Base-by-base conservation (phyloP, 2,329 filamentous ascomycete species). In the Bipolaris cookei region DNA sequence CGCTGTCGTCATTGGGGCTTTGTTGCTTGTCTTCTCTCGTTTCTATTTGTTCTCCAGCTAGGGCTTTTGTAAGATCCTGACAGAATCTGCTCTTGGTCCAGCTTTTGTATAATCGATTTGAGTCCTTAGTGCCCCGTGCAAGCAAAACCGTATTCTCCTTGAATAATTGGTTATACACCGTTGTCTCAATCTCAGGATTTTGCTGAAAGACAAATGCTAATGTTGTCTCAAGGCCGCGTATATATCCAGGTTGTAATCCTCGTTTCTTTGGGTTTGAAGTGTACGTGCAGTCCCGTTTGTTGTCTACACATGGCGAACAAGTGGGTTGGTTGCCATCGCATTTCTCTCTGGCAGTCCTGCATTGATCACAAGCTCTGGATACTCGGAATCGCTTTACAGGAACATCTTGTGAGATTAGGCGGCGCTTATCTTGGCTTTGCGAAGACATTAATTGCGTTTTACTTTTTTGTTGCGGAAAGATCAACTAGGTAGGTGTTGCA, bases 241-340 rank as follows among this genome's bases (percentile, higher is more conserved):
- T 65, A n/a, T 65, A 64, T 30, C 61, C 63, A n/a, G 90, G 90
- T 65, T 89, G 89, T 10, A 93, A 84, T 3, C 90, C 90, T 59
- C 90, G 83, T 72, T 92, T 92, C 75, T 90, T 91, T 6, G 88
- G 86, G 51, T 86, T 86, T 52, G 88, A 84, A 59, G 88, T 86
- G 73, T 92, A 93, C 16, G 87, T 87, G 72, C 90, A 92, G 21
- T 81, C 70, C 38, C 89, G 82, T 53, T 83, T 84, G 61, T 87
- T 83, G 2, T 84, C 79, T 4, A 81, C 80, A 76, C 89, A 91
- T 3, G 87, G 87, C 49, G 84, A 84, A 71, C 89, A 91, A 14
- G 80, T 78, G 4, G 88, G 88, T 61, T 86, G 85, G 7, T 80
- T 80, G 16, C 89, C 89, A 66, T 91, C 89, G 74, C 89, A 92